Evolutionary conservation across 2,329 filamentous ascomycete species (phyloP).

Genomic region (Aschersonia sp.): DNA sequence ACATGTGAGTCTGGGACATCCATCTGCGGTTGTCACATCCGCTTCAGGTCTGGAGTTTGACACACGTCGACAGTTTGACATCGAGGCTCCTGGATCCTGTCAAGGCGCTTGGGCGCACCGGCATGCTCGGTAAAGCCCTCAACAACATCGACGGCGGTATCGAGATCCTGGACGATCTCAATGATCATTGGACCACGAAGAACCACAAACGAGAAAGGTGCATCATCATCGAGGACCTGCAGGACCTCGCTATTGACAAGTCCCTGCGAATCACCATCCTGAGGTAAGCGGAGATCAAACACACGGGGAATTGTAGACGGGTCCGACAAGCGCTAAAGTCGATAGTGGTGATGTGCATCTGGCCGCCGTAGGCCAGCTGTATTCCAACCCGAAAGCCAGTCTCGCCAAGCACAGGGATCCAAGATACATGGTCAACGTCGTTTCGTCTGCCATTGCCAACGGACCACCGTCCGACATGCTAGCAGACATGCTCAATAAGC

Average conservation of each 20-base stretch:
- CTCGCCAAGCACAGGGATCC: constrained; percentile 83
- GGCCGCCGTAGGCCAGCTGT: constrained; percentile 86
- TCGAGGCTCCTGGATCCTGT: constrained; percentile 77
- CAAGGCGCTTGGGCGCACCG: constrained; percentile 73
- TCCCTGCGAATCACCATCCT: constrained; percentile 85
- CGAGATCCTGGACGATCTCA: constrained; percentile 80
- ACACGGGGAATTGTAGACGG: neutral
- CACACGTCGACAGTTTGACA: constrained; percentile 44
- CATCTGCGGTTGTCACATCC: constrained; percentile 32
- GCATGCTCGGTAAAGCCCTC: constrained; percentile 63
- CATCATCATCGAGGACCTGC: constrained; percentile 76
- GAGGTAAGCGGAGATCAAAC: constrained; percentile 28
- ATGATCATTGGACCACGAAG: constrained; percentile 96
- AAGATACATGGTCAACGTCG: constrained; percentile 90
- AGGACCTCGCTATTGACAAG: constrained; percentile 85
- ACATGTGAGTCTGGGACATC: constrained; percentile 41
- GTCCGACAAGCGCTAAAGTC: neutral
- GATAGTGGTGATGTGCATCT: constrained; percentile 80
- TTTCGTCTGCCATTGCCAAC: constrained; percentile 91
- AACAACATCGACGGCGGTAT: constrained; percentile 87
- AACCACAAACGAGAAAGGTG: constrained; percentile 85
- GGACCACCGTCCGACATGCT: constrained; percentile 76
- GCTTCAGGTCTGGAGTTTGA: neutral
- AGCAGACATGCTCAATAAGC: constrained; percentile 83
- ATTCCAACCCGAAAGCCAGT: constrained; percentile 69